These are phyloP conservation scores for Coniochaeta ligniaria DNA, from an alignment of 2,329 filamentous ascomycete species.

Conservation along the genomic window DNA sequence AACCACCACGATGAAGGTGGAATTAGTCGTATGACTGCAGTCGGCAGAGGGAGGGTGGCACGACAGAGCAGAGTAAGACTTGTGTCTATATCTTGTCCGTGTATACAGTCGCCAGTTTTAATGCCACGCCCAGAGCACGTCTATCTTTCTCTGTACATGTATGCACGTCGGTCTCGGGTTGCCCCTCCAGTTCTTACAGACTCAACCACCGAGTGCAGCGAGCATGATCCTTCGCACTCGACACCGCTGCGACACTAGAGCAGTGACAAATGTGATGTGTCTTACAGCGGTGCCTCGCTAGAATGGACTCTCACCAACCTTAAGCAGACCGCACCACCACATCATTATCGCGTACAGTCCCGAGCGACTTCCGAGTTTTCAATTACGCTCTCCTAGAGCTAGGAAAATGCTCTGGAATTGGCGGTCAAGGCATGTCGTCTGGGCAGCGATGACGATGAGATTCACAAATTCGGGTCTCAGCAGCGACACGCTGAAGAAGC, in stretches of 20 bases:
- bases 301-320: constrained; percentile 5
- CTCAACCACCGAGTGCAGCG: background rate
- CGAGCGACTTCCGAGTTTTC: too few relatives aligned
- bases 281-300: background rate
- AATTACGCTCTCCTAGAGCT: background rate
- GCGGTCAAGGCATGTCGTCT: background rate
- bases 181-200: background rate
- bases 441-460: too few relatives aligned
- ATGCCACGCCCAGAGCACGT: background rate
- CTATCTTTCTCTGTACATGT: background rate
- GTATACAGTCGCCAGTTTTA: background rate
- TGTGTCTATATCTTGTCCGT: background rate
- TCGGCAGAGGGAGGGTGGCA: background rate
- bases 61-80: background rate
- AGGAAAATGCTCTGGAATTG: background rate
- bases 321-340: constrained; percentile 10
- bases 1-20: background rate
- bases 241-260: background rate
- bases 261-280: background rate
- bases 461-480: background rate
- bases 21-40: background rate
- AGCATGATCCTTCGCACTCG: background rate
- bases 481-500: background rate
- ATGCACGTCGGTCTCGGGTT: background rate
- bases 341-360: background rate